Evolutionary conservation across 768 basidiomycete species (phyloP).

Genomic region (Kwoniella sp.): DNA sequence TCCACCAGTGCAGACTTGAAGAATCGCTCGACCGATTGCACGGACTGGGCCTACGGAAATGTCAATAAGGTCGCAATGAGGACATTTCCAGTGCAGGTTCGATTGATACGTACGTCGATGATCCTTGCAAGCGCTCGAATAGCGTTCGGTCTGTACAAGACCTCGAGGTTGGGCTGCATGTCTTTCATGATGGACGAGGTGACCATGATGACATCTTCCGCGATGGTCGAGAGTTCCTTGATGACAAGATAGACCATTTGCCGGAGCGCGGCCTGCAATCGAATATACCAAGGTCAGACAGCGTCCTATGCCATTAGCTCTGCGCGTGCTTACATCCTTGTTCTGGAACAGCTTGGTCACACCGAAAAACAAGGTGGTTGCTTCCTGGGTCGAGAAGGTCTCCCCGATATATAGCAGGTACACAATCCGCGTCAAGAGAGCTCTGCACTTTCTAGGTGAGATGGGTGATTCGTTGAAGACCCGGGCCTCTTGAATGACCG

Average conservation of each 20-base stretch:
- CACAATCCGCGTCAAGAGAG: conserved; percentile 90
- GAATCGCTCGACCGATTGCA: conserved; percentile 96
- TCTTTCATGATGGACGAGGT: conserved; percentile 99
- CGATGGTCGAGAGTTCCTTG: conserved; percentile 91
- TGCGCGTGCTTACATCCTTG: conserved; percentile 88
- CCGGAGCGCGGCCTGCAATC: conserved; percentile 74
- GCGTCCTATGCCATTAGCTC: too few species aligned
- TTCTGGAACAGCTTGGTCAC: conserved; percentile 98
- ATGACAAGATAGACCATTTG: conserved; percentile 98
- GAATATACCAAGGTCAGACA: neutral
- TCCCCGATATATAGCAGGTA: conserved; percentile 96
- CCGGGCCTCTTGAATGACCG: conserved; percentile 95
- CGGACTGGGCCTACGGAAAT: conserved; percentile 46
- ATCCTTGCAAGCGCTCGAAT: conserved; percentile 94
- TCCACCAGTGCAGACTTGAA: conserved; percentile 99
- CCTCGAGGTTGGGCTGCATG: conserved; percentile 98
- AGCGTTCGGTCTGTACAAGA: conserved; percentile 95
- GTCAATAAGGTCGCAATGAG: neutral
- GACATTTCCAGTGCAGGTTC: neutral
- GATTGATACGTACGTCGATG: conserved; percentile 72
- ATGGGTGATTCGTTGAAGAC: conserved; percentile 99
- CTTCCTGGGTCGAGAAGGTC: conserved; percentile 89
- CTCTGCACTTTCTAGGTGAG: conserved; percentile 92
- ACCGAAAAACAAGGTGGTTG: conserved; percentile 96
- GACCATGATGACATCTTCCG: conserved; percentile 99